Base-by-base conservation (phyloP, 768 basidiomycete genomes). In the Naganishia antarctica region DNA sequence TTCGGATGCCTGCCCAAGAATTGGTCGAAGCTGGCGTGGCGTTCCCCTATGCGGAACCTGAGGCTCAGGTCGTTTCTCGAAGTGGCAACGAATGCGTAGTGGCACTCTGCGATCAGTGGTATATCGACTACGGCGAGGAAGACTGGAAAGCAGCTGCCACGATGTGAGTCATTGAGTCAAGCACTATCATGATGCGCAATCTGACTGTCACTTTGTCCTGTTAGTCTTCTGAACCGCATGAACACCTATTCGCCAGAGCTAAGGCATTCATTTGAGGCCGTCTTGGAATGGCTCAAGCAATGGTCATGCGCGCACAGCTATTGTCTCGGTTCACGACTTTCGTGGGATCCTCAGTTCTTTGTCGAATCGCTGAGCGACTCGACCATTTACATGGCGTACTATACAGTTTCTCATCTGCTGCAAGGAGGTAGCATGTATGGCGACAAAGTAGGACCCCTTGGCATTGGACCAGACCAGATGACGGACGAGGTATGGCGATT, bases 291-390 rank as follows among this genome's bases (percentile, higher is more conserved):
- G 96, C 80, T 99, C 79, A 91, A 91, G 72, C 84, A 99, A 77
- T 99, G 96, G 96, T 96, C 96, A 1, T 99, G 96, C 76, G 94
- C 96, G n/a, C 84, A 94, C 32, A 91, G 89, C 4, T 98, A 93
- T 75, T 94, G 96, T 60, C 81, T 99, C 70, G 96, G 96, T 23
- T 91, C 93, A 1, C 87, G 88, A 71, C 80, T 99, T 64, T 96
- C 96, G 2, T 99, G 94, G 92, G 96, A 98, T 74, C 88, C 87
- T 16, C 86, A 90, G 58, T 97, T 93, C 83, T 82, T 98, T 74
- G 93, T 99, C 46, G 96, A 99, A 78, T 91, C 89, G 68, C 79
- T 98, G 75, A 93, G 90, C 69, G 96, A 99, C 79, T 97, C 93
- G 7, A 97, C 94, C 9, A 87, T 98, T 74, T 99, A 99, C 80